These are phyloP conservation scores for Albophoma yamanashiensis DNA, from an alignment of 2,329 filamentous ascomycete genomes.

Conservation along the genomic window DNA sequence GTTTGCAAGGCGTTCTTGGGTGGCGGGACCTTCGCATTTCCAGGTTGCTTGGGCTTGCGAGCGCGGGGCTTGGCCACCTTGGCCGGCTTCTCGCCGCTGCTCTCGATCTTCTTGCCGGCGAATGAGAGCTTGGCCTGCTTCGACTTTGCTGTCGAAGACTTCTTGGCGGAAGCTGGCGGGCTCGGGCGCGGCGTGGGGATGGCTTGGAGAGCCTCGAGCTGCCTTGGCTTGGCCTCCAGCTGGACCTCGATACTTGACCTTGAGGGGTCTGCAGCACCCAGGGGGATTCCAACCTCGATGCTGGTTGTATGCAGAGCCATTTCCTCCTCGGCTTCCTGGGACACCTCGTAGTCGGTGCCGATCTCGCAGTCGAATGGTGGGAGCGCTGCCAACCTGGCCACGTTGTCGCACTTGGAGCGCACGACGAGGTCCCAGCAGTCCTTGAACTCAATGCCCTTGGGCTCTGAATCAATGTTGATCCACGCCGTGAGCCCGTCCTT, in stretches of 20 bases:
- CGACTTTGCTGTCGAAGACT: constrained; percentile 23
- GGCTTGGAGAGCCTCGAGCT: constrained; percentile 31
- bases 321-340: constrained; percentile 29
- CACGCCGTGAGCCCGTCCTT: constrained; percentile 82
- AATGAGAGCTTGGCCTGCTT: constrained; percentile 45
- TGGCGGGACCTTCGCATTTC: constrained; percentile 23
- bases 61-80: constrained; percentile 17
- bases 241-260: constrained; percentile 9
- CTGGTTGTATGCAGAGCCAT: constrained; percentile 25
- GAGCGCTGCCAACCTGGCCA: constrained; percentile 61
- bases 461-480: constrained; percentile 86
- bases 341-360: constrained; percentile 37
- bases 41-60: constrained; percentile 21
- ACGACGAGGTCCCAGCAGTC: constrained; percentile 91
- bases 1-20: constrained; percentile 27
- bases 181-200: constrained; percentile 50
- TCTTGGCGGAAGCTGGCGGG: constrained; percentile 32
- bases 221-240: constrained; percentile 24
- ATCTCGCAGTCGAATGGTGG: constrained; percentile 47
- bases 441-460: constrained; percentile 73
- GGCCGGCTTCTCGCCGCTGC: constrained; percentile 8
- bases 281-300: constrained; percentile 18
- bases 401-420: constrained; percentile 75
- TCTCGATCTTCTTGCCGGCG: constrained; percentile 8
- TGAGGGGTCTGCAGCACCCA: constrained; percentile 11